Percentiles rank a stretch among this genome's conserved stretches.
phyloP scores from a whole-genome alignment of 1,139 yeast species.

The Protomyces gravidus region DNA sequence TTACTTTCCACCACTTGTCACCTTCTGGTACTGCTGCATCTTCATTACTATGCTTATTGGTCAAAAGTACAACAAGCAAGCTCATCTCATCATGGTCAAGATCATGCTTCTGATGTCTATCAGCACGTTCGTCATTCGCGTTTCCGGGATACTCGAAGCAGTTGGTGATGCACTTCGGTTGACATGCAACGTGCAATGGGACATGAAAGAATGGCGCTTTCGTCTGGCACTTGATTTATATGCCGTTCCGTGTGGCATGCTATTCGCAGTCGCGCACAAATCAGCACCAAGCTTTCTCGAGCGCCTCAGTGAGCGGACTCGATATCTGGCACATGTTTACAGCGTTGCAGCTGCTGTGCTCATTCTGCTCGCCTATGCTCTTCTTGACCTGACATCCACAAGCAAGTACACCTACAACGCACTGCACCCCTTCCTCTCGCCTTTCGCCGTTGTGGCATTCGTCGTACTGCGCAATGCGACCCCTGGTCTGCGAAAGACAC shows the following conservation, averaged over 20 bases:
- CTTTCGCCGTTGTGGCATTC: conserved; percentile 35
- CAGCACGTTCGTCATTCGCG: conserved; percentile 31
- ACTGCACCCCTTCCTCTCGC: conserved; percentile 33
- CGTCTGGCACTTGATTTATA: conserved; percentile 36
- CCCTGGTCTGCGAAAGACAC: conserved; percentile 31
- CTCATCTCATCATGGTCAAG: conserved; percentile 33
- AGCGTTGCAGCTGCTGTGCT: conserved; percentile 26
- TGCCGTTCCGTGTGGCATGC: conserved; percentile 37
- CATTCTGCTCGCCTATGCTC: conserved; percentile 31
- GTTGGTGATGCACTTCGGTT: conserved; percentile 34
- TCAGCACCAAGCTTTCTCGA: conserved; percentile 20
- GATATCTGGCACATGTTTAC: conserved; percentile 28
- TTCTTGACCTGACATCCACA: conserved; percentile 26
- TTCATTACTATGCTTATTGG: conserved; percentile 35
- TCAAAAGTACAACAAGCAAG: conserved; percentile 33
- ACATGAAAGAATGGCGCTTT: conserved; percentile 37
- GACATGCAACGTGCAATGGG: conserved; percentile 35
- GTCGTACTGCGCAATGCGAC: conserved; percentile 36
- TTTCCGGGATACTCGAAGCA: conserved; percentile 34
- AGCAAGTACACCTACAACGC: conserved; percentile 35
- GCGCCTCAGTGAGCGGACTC: conserved; percentile 3
- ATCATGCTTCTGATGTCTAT: conserved; percentile 31
- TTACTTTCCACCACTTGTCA: conserved; percentile 37
- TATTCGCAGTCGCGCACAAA: conserved; percentile 33
- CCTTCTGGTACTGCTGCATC: conserved; percentile 36